These are phyloP conservation scores for Aspergillus nidulans DNA, from an alignment of 495 filamentous ascomycete genomes.

Conservation along the genomic window DNA sequence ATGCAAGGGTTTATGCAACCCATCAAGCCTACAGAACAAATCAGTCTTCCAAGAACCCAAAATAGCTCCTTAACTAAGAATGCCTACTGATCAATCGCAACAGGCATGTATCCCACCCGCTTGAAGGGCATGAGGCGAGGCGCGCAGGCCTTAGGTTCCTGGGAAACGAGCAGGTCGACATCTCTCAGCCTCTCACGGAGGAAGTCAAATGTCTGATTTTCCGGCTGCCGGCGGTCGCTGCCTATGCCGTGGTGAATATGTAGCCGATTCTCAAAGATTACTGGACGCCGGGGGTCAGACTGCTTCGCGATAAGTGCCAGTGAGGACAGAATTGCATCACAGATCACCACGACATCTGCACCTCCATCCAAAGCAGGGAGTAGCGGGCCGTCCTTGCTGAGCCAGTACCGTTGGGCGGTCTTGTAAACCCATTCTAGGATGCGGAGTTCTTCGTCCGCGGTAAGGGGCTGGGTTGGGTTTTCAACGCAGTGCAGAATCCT, in stretches of 20 bases:
- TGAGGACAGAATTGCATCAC: not conserved
- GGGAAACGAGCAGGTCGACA: constrained; percentile 6
- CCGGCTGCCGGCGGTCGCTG: not conserved
- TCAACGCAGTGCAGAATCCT: constrained; percentile 2
- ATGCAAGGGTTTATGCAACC: constrained; percentile 62
- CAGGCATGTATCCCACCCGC: constrained; percentile 1
- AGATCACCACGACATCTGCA: constrained; percentile 6
- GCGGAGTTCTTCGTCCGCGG: constrained; percentile 3
- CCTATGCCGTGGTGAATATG: not conserved
- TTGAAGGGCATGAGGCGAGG: constrained; percentile 1
- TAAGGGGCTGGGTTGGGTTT: not conserved
- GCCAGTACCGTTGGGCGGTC: constrained; percentile 11
- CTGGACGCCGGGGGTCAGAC: constrained; percentile 8
- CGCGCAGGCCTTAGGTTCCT: not conserved
- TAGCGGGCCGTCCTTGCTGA: constrained; percentile 5
- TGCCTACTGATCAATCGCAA: constrained; percentile 8
- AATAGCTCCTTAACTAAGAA: not conserved
- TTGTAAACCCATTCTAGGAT: constrained; percentile 11
- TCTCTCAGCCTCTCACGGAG: constrained; percentile 6
- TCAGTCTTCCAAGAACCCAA: not conserved
- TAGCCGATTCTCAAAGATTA: constrained; percentile 12
- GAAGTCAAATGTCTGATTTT: constrained; percentile 2
- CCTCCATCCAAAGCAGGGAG: constrained; percentile 1
- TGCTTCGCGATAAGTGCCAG: constrained; percentile 10
- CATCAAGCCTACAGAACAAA: constrained; percentile 50